Conservation (phyloP, 2,329 filamentous ascomycete genomes). For the Fusarium musae region DNA sequence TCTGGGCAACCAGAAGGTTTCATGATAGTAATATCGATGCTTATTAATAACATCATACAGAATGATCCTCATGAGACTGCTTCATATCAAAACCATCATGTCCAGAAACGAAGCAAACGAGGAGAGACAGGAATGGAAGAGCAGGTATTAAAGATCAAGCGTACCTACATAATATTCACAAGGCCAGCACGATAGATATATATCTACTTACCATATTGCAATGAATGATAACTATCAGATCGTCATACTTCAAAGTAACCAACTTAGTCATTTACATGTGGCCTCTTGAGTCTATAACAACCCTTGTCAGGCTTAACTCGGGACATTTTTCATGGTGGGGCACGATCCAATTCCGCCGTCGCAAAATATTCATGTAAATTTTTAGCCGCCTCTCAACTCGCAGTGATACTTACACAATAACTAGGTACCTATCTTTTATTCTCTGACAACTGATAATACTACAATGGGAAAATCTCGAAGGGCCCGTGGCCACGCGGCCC, state of each 20-base stretch:
- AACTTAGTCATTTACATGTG: background rate
- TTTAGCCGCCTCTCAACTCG: constrained; percentile 15
- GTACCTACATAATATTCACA: background rate
- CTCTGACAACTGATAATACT: background rate
- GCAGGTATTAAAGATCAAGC: background rate
- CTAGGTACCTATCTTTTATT: background rate
- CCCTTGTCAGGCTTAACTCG: constrained; percentile 17
- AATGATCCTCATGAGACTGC: background rate
- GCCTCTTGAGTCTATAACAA: constrained; percentile 7
- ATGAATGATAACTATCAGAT: background rate
- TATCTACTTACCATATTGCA: background rate
- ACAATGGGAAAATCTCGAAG: constrained; percentile 72
- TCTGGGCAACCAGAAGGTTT: background rate
- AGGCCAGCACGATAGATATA: background rate
- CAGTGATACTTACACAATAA: background rate
- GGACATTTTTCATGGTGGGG: constrained; percentile 36
- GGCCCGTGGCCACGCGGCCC: constrained; percentile 60
- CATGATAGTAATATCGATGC: background rate
- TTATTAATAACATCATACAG: background rate
- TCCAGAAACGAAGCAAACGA: background rate
- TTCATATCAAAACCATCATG: background rate
- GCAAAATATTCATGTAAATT: constrained; percentile 38
- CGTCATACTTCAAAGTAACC: background rate
- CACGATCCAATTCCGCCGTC: constrained; percentile 25
- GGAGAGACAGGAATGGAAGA: background rate